Evolutionary conservation across 1,139 yeast genomes (phyloP), one percentile per base, ranked within the genome.

Genomic region (Hyphopichia pseudoburtonii): DNA sequence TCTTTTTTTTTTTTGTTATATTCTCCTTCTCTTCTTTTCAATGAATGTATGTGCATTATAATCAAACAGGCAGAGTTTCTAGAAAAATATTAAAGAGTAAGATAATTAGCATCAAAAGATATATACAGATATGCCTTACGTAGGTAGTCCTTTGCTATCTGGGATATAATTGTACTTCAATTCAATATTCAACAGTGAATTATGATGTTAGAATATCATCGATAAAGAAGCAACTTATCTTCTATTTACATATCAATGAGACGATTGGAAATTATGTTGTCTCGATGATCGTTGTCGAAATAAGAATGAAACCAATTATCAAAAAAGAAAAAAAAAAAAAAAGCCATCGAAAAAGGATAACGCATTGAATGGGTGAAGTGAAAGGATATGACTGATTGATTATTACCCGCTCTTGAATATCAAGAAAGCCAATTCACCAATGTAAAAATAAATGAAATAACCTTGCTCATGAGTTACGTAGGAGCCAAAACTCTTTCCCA

Each of bases 381-480:
- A 14, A 6, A n/a, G 5, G 17, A n/a, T 12, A 6, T 26, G 7
- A 6, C 5, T 5, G 7, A 15, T 15, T 15, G 18, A 26, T 10
- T 18, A 38, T 46, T 55, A 74, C 21, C 76, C 80, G 36, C 95
- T 86, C 65, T 86, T 89, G 67, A 88, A 92, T 14, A 87, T 72
- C 49, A 92, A 71, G 46, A 89, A 76, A 12, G 97, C 97, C 47
- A 81, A 66, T 32, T 82, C 82, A 17, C 86, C 96, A 42, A 88
- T 71, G 62, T 88, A 89, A 53, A 87, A 86, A 62, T 92, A 90
- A 24, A 86, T 71, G 57, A 92, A 92, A 55, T 76, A 80, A 18
- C 95, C 95, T 44, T 85, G 76, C 52, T 78, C 90, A 56, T 94
- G 98, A 15, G 97, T 87, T 18, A 94, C 96, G 56, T 85, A 89